Evolutionary conservation across 352 stramenopile genomes (phyloP).

Genomic region (Globisporangium rhizosaccharum): DNA sequence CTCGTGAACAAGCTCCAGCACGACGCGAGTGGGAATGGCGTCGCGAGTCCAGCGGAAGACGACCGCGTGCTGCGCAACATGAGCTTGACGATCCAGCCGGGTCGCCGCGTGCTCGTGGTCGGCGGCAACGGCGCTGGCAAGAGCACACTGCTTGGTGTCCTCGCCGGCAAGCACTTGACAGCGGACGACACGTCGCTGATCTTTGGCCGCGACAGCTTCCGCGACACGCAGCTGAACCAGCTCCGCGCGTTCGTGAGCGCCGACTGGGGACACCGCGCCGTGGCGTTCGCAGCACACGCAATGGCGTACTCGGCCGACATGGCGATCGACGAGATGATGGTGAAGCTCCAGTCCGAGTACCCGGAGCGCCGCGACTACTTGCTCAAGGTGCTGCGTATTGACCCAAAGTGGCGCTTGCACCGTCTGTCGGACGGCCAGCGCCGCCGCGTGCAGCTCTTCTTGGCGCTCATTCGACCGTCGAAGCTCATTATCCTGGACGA

Average conservation of each 20-base stretch:
- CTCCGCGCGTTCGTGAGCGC: constrained; percentile 92
- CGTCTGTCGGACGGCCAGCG: constrained; percentile 78
- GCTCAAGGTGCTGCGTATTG: constrained; percentile 93
- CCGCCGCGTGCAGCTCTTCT: constrained; percentile 94
- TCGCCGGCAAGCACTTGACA: constrained; percentile 94
- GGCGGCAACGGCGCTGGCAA: constrained; percentile 95
- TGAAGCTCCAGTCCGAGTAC: constrained; percentile 91
- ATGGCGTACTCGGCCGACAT: constrained; percentile 93
- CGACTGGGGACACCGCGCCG: constrained; percentile 94
- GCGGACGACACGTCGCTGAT: constrained; percentile 76
- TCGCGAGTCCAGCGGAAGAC: constrained; percentile 18
- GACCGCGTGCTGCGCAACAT: constrained; percentile 86
- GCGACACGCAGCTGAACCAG: constrained; percentile 93
- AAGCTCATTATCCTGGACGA: constrained; percentile 98
- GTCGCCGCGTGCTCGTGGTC: constrained; percentile 90
- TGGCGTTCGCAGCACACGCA: constrained; percentile 91
- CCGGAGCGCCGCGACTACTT: constrained; percentile 92
- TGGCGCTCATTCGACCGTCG: constrained; percentile 94
- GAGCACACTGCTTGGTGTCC: constrained; percentile 91
- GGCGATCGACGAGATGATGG: constrained; percentile 96
- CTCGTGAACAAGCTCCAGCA: constrained; percentile 56
- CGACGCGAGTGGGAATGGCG: constrained; percentile 16
- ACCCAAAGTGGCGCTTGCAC: constrained; percentile 89
- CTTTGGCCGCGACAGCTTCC: constrained; percentile 92
- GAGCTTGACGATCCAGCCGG: constrained; percentile 69